Evolutionary conservation across 2,329 filamentous ascomycete genomes (phyloP).

Genomic region (Lecanicillium sp.): DNA sequence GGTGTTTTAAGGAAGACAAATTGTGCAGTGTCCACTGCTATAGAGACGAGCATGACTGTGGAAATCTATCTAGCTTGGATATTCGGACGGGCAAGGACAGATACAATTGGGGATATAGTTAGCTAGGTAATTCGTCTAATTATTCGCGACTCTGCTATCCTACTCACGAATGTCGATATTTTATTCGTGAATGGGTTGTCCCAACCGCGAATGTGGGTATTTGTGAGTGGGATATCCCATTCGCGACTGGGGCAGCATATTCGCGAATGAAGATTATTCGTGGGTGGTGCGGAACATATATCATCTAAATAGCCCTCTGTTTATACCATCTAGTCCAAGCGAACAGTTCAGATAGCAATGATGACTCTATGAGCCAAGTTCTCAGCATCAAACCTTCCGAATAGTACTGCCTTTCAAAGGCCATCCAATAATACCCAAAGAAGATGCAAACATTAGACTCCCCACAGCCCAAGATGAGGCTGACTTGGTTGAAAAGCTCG

Average conservation of each 20-base stretch:
- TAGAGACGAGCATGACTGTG: conserved; percentile 5
- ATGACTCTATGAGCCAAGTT: too few relatives aligned
- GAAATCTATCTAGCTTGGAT: conserved; percentile 2
- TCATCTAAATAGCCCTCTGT: too few relatives aligned
- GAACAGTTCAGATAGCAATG: too few relatives aligned
- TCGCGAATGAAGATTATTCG: too few relatives aligned
- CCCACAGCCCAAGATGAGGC: too few relatives aligned
- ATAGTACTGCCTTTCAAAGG: too few relatives aligned
- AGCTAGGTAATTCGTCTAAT: conserved; percentile 1
- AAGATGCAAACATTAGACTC: too few relatives aligned
- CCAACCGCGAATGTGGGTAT: conserved; percentile 1
- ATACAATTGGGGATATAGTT: conserved; percentile 2
- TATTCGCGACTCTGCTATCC: conserved; percentile 1
- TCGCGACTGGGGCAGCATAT: conserved; percentile 13
- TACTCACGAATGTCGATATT: too few relatives aligned
- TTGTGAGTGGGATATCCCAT: neutral
- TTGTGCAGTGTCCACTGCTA: conserved; percentile 5
- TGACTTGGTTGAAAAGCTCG: too few relatives aligned
- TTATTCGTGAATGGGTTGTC: neutral
- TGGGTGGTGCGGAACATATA: conserved; percentile 1
- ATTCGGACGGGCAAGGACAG: conserved; percentile 2
- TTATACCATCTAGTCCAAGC: too few relatives aligned
- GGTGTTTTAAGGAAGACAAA: conserved; percentile 2
- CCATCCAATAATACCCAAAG: too few relatives aligned
- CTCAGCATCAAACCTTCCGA: too few relatives aligned